A percentile compares a stretch with the other conserved stretches of the same genome.
Evolutionary conservation across 2,329 filamentous ascomycete species (phyloP).

Genomic region (Hymenotorrendiella dingleyae): DNA sequence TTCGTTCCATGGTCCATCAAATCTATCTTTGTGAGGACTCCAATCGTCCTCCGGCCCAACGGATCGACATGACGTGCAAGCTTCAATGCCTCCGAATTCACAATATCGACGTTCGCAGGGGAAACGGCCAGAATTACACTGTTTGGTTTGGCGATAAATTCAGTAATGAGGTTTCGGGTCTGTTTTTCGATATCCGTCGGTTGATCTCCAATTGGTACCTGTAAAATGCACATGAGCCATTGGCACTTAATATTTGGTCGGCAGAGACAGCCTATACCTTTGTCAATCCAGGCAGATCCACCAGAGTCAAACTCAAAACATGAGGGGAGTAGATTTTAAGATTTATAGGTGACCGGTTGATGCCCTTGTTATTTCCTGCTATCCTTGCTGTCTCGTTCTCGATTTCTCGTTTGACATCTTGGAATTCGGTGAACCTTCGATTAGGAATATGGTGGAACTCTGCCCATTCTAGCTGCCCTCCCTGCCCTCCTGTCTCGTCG

Average conservation of each 20-base stretch:
- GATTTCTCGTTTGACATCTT: slow-evolving; percentile 90
- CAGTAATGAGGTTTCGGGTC: slow-evolving; percentile 89
- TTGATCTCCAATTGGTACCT: slow-evolving; percentile 96
- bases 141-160: slow-evolving; percentile 98
- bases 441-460: slow-evolving; percentile 95
- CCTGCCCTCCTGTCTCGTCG: slow-evolving; percentile 59
- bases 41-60: slow-evolving; percentile 88
- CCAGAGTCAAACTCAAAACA: slow-evolving; percentile 91
- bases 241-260: background rate
- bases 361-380: slow-evolving; percentile 95
- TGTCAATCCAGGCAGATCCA: slow-evolving; percentile 91
- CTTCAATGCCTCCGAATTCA: slow-evolving; percentile 96
- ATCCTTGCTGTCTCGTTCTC: slow-evolving; percentile 95
- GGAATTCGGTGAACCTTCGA: slow-evolving; percentile 84
- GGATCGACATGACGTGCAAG: slow-evolving; percentile 95
- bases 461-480: slow-evolving; percentile 69
- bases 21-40: slow-evolving; percentile 93
- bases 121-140: slow-evolving; percentile 96
- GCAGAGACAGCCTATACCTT: slow-evolving; percentile 53
- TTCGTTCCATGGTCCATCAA: slow-evolving; percentile 99
- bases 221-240: slow-evolving; percentile 10
- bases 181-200: slow-evolving; percentile 98
- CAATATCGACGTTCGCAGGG: slow-evolving; percentile 94
- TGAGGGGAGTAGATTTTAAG: slow-evolving; percentile 97
- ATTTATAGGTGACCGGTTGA: slow-evolving; percentile 96